phyloP scores from a whole-genome alignment of 2,329 filamentous ascomycete species.

The Trichoderma brevicompactum region DNA sequence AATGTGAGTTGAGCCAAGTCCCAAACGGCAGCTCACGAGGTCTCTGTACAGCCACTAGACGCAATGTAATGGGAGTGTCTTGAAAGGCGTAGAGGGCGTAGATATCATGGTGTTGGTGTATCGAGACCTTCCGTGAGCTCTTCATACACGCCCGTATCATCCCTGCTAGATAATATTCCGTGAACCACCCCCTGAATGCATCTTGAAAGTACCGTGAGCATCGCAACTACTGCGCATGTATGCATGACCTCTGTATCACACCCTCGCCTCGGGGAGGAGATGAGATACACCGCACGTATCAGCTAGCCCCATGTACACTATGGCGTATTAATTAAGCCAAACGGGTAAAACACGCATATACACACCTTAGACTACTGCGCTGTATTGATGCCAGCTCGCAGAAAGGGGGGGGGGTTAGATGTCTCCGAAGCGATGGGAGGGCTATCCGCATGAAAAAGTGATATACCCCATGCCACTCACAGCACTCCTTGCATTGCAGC shows the following conservation, averaged over 20 bases:
- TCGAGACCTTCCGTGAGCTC: too few species aligned
- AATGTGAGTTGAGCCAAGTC: neutral
- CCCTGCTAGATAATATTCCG: neutral
- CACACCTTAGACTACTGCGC: neutral
- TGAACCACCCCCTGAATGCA: neutral
- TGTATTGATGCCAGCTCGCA: neutral
- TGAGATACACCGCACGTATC: neutral
- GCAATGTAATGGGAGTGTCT: neutral
- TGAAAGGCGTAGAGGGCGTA: neutral
- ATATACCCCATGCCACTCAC: neutral
- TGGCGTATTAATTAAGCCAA: neutral
- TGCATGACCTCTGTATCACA: neutral
- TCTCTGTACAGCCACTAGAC: neutral
- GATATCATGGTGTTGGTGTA: neutral
- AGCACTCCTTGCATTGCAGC: neutral
- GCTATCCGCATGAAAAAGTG: neutral
- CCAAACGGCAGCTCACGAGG: neutral
- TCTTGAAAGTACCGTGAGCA: neutral
- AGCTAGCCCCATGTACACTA: neutral
- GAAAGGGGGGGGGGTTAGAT: neutral
- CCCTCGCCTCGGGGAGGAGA: neutral
- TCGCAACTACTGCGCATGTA: neutral
- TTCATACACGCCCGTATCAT: neutral
- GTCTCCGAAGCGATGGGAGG: neutral
- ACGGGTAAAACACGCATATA: slow-evolving; percentile 1